Evolutionary conservation across 768 basidiomycete genomes (phyloP).

Genomic region (Termitomyces sp.): DNA sequence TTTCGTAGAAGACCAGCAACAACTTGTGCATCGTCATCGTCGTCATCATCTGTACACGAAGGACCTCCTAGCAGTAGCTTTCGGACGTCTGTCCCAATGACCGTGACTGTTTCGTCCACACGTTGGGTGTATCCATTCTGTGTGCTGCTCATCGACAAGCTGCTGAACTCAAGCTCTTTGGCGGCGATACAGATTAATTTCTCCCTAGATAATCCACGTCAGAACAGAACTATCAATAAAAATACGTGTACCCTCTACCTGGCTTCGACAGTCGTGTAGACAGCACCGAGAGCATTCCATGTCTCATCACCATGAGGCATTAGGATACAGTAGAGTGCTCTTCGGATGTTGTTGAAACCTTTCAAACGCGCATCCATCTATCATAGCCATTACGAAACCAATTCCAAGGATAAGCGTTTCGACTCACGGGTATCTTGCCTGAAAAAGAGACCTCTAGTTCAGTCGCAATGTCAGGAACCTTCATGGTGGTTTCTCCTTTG

Average conservation of each 20-base stretch:
- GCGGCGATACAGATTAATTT: conserved; percentile 38
- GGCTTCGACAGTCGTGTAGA: neutral
- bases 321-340: conserved; percentile 35
- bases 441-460: conserved; percentile 37
- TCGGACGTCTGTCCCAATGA: conserved; percentile 29
- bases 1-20: conserved; percentile 28
- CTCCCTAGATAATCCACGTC: conserved; percentile 27
- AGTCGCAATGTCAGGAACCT: conserved; percentile 25
- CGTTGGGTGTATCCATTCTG: conserved; percentile 43
- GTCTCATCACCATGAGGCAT: conserved; percentile 17
- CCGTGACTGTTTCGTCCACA: conserved; percentile 24
- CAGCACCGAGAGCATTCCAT: conserved; percentile 20
- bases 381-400: neutral
- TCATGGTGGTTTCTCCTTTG: neutral
- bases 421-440: conserved; percentile 36
- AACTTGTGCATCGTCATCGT: conserved; percentile 40
- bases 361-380: conserved; percentile 33
- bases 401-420: conserved; percentile 3
- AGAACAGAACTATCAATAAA: neutral
- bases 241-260: conserved; percentile 9
- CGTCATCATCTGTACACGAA: conserved; percentile 23
- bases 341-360: conserved; percentile 35
- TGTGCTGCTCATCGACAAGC: conserved; percentile 48
- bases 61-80: conserved; percentile 15
- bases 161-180: conserved; percentile 42